Evolutionary conservation across 345 rosid genomes (phyloP), one percentile per base, ranked within the genome.

Genomic region (Gossypium thurberi): DNA sequence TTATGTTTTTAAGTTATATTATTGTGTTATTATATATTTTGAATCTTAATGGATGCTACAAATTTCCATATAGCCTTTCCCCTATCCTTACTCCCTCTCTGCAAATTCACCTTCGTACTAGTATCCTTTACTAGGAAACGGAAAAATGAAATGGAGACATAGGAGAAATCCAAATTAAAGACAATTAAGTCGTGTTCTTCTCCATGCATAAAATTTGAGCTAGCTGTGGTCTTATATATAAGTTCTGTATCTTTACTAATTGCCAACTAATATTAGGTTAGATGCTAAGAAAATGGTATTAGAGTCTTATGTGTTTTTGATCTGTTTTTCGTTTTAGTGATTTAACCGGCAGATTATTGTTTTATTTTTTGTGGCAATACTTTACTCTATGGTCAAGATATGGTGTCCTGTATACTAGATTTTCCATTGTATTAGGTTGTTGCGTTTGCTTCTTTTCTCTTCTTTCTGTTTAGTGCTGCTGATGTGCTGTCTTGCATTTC

Each of bases 291-390:
- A 68, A 26, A 25, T 68, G 59, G 25, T 69, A n/a, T 28, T 51
- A 28, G 59, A 28, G 25, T 8, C 59, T 46, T 50, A 28, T 28
- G 10, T 50, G 72, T 28, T 66, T 69, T 55, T 50, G 18, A 46
- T 17, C 10, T 51, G 59, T 51, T 73, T 75, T 37, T 56, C 62
- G 3, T 18, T 74, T 55, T 69, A 50, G 61, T 68, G 73, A 59
- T 71, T 59, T 70, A 43, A 20, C 33, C 6, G 50, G 73, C 8
- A 25, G 15, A 17, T 15, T 28, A 4, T 33, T 33, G 40, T 33
- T 33, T 33, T 33, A 33, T 51, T 51, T 33, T 37, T 20, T 9
- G 6, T 8, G 10, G 62, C 33, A 12, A 23, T 6, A 25, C 23
- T 2, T 50, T 51, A 23, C 51, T 20, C 25, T 15, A 25, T 20